Percentiles rank a stretch among this genome's conserved stretches.
phyloP scores from a whole-genome alignment of 2,329 filamentous ascomycete genomes.

The Talaromyces sp. region DNA sequence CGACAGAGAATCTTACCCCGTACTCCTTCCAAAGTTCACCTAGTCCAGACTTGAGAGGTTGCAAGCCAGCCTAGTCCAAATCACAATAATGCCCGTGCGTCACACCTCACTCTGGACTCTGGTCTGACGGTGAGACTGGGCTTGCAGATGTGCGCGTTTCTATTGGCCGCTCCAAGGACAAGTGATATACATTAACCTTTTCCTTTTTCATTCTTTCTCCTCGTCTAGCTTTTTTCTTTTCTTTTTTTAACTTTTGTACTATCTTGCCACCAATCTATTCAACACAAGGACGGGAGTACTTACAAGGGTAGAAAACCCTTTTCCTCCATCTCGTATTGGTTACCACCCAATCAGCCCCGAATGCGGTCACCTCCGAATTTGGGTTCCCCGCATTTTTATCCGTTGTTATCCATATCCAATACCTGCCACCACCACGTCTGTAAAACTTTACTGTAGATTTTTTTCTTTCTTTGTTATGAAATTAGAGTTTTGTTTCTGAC shows the following conservation, averaged over 20 bases:
- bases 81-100: not conserved
- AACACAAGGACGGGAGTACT: too few species aligned
- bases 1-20: not conserved
- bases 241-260: not conserved
- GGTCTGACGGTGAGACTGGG: not conserved
- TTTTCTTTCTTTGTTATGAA: not conserved
- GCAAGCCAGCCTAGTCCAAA: not conserved
- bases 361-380: not conserved
- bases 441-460: not conserved
- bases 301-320: too few species aligned
- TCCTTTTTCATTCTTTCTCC: not conserved
- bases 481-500: not conserved
- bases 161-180: not conserved
- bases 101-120: not conserved
- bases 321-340: not conserved
- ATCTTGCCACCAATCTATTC: too few species aligned
- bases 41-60: too few species aligned
- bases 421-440: too few species aligned
- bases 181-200: not conserved
- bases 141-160: not conserved
- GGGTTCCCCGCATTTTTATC: not conserved
- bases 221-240: not conserved
- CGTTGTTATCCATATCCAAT: not conserved
- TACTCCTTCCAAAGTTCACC: not conserved
- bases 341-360: not conserved